Base-by-base conservation (phyloP, 345 rosid genomes). In the Eucalyptus tenuipes region DNA sequence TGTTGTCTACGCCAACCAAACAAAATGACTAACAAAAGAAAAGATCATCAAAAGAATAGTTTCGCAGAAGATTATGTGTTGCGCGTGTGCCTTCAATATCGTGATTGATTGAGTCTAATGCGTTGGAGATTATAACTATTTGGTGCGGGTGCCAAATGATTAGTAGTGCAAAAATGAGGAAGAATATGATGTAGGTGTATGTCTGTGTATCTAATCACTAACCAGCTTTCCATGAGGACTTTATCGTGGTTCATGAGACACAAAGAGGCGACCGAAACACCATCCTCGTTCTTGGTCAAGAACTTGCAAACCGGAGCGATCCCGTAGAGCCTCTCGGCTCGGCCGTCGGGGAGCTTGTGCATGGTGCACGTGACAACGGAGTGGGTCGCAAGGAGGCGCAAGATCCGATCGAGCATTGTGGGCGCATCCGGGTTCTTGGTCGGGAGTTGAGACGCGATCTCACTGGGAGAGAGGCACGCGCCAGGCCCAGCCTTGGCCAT, bases 141-240 rank as follows among this genome's bases (percentile, higher is more conserved):
- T 3, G 45, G 82, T 14, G 57, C 1, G 9, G 22, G 10, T 66
- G 33, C 44, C 59, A 33, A 25, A 16, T 5, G 61, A 24, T n/a
- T n/a, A 40, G 71, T 12, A 42, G 49, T 47, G 49, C 85, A 42
- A 40, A 66, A 13, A 14, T 66, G 6, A 7, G 86, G 57, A 85
- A 50, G 57, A 85, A 29, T 85, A 48, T 33, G 12, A 71, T 71
- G 81, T 44, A 18, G 27, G 1, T 10, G 81, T 27, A 27, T 27
- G 27, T 61, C 33, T 29, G 31, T 13, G 68, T 13, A 61, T 29
- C 16, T 3, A 3, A 33, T 49, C 42, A 49, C 87, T 85, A n/a
- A 91, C 93, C 92, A 92, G 87, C 93, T 90, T 84, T 92, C 93
- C 94, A 91, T 92, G 90, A 90, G 90, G 37, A 91, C 92, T 75